Percentiles rank a stretch among this genome's conserved stretches.
These are phyloP conservation scores for Geotrichum phurueaensis DNA, from an alignment of 1,139 yeast genomes.

Conservation along the genomic window DNA sequence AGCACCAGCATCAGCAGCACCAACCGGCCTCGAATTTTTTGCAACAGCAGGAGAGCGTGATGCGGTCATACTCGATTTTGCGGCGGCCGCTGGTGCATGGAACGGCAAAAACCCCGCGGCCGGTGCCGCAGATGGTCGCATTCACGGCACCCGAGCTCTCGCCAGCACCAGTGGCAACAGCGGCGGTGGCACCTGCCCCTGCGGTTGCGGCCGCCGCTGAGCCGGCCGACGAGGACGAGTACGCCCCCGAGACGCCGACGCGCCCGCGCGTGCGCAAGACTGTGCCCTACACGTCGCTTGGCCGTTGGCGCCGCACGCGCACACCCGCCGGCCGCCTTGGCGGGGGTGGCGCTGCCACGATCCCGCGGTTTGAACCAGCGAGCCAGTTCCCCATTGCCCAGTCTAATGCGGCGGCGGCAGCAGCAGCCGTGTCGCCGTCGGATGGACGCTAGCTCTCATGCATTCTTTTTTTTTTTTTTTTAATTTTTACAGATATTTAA, in stretches of 20 bases:
- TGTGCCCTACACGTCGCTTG: constrained; percentile 12
- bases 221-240: neutral
- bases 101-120: neutral
- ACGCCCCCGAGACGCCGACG: constrained; percentile 15
- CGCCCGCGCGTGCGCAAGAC: constrained; percentile 5
- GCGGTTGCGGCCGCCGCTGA: neutral
- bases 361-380: neutral
- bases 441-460: neutral
- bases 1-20: neutral
- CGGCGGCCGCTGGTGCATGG: neutral
- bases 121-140: neutral
- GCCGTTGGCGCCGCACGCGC: constrained; percentile 12
- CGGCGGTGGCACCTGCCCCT: neutral
- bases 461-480: neutral
- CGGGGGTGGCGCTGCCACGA: neutral
- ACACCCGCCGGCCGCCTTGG: constrained; percentile 2
- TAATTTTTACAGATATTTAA: too few relatives aligned
- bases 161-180: neutral
- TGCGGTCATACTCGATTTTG: neutral
- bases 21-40: neutral
- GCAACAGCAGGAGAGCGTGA: neutral
- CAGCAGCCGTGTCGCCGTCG: neutral
- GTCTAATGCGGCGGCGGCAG: neutral
- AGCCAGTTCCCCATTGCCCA: neutral
- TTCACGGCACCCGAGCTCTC: neutral